Evolutionary conservation across 2,329 filamentous ascomycete species (phyloP).

Genomic region (Fusarium albosuccineum): DNA sequence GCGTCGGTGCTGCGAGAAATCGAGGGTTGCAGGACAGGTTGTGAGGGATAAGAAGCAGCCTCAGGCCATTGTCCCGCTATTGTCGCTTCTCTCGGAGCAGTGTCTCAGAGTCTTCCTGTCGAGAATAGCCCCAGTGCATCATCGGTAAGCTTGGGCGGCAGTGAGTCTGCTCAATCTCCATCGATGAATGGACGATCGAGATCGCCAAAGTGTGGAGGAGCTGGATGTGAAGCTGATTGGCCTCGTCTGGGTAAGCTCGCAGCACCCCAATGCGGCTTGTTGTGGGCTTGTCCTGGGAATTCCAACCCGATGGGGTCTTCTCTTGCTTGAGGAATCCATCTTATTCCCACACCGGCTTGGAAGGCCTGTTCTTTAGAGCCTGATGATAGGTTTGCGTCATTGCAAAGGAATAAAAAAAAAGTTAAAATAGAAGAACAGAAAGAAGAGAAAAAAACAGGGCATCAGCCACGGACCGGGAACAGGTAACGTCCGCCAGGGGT

Average conservation of each 20-base stretch:
- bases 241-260: slow-evolving; percentile 36
- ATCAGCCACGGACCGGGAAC: slow-evolving; percentile 2
- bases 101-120: slow-evolving; percentile 25
- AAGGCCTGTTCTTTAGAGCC: neutral
- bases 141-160: slow-evolving; percentile 27
- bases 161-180: slow-evolving; percentile 24
- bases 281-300: slow-evolving; percentile 29
- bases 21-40: slow-evolving; percentile 29
- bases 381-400: slow-evolving; percentile 26
- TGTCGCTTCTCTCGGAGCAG: slow-evolving; percentile 20
- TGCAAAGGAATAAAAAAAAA: slow-evolving; percentile 1
- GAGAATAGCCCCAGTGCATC: slow-evolving; percentile 7
- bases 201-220: slow-evolving; percentile 41
- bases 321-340: slow-evolving; percentile 18
- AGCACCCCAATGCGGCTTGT: slow-evolving; percentile 27
- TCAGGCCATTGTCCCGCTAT: slow-evolving; percentile 18
- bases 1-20: slow-evolving; percentile 41
- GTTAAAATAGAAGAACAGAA: slow-evolving; percentile 7
- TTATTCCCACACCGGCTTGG: slow-evolving; percentile 11
- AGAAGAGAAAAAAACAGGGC: neutral
- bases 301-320: slow-evolving; percentile 33
- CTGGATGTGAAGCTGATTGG: slow-evolving; percentile 37
- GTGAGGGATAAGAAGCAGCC: slow-evolving; percentile 7
- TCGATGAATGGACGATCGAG: slow-evolving; percentile 40
- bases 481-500: neutral